A percentile compares a stretch with the other conserved stretches of the same genome.
phyloP scores from a whole-genome alignment of 257 asterid genomes.

The Petunia secreta region DNA sequence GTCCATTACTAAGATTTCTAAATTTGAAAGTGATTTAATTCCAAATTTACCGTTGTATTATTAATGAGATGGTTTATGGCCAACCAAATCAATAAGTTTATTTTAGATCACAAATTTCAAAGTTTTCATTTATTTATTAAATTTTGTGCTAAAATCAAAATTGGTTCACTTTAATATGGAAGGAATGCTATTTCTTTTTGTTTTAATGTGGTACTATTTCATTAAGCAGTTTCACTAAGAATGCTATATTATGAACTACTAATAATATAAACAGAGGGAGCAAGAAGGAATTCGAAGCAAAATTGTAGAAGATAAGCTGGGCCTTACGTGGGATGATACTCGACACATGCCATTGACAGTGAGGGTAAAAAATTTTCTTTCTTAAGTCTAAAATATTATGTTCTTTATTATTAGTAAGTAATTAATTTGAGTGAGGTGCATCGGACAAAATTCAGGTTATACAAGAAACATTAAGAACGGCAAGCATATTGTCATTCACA shows the following conservation, averaged over 20 bases:
- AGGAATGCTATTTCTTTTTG: too few relatives aligned
- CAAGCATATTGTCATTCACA: constrained; percentile 72
- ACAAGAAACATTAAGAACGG: constrained; percentile 70
- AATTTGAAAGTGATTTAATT: too few relatives aligned
- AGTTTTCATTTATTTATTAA: too few relatives aligned
- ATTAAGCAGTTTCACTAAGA: not conserved
- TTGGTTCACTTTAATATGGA: too few relatives aligned
- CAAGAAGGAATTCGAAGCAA: constrained; percentile 49
- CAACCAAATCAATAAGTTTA: too few relatives aligned
- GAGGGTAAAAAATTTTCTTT: constrained; percentile 37
- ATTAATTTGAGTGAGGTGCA: not conserved
- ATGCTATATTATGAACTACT: not conserved
- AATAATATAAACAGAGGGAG: constrained; percentile 48
- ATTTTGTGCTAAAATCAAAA: too few relatives aligned
- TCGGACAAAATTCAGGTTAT: constrained; percentile 43
- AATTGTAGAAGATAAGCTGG: constrained; percentile 41
- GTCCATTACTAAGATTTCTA: too few relatives aligned
- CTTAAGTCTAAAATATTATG: not conserved
- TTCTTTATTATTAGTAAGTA: not conserved
- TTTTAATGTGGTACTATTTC: too few relatives aligned
- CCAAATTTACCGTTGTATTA: too few relatives aligned
- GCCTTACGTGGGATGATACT: constrained; percentile 72
- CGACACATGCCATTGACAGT: constrained; percentile 55
- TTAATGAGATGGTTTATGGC: too few relatives aligned
- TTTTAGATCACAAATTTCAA: too few relatives aligned